Evolutionary conservation across 2,329 filamentous ascomycete species (phyloP).

Genomic region (Aureobasidium zeae): DNA sequence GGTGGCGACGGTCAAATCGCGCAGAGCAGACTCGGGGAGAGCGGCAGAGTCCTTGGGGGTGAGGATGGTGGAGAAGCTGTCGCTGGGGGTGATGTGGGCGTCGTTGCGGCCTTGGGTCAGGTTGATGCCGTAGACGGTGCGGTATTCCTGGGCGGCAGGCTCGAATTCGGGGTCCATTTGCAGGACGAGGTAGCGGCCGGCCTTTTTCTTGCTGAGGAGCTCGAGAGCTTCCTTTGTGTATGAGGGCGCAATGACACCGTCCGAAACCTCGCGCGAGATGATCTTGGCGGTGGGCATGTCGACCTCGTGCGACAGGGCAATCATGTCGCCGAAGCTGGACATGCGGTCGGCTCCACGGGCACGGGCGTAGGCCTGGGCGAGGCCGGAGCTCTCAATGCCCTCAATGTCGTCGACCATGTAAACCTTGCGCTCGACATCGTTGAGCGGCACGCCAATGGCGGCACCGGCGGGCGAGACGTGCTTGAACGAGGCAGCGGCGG

Average conservation of each 20-base stretch:
- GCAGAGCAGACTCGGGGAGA: slow-evolving; percentile 70
- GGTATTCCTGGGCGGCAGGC: slow-evolving; percentile 64
- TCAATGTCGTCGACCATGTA: slow-evolving; percentile 97
- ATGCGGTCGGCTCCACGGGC: slow-evolving; percentile 94
- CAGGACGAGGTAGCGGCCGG: slow-evolving; percentile 88
- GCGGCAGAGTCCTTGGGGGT: slow-evolving; percentile 65
- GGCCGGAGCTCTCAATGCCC: slow-evolving; percentile 72
- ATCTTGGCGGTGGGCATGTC: slow-evolving; percentile 93
- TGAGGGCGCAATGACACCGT: slow-evolving; percentile 86
- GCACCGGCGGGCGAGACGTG: slow-evolving; percentile 96
- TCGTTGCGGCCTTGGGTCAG: slow-evolving; percentile 91
- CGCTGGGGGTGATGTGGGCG: slow-evolving; percentile 67
- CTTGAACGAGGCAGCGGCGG: slow-evolving; percentile 96
- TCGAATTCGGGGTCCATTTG: slow-evolving; percentile 86
- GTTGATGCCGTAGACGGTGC: slow-evolving; percentile 83
- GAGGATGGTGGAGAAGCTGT: slow-evolving; percentile 75
- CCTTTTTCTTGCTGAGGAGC: slow-evolving; percentile 96
- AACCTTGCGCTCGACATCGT: slow-evolving; percentile 82
- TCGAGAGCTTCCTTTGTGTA: slow-evolving; percentile 79
- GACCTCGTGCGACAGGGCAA: slow-evolving; percentile 82
- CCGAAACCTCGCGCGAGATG: slow-evolving; percentile 94
- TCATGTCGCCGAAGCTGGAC: slow-evolving; percentile 96
- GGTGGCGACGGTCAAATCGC: slow-evolving; percentile 88
- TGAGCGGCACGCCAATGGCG: slow-evolving; percentile 82
- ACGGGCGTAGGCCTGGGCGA: slow-evolving; percentile 92